phyloP scores from a whole-genome alignment of 2,329 filamentous ascomycete genomes.

The Talaromyces sp. region DNA sequence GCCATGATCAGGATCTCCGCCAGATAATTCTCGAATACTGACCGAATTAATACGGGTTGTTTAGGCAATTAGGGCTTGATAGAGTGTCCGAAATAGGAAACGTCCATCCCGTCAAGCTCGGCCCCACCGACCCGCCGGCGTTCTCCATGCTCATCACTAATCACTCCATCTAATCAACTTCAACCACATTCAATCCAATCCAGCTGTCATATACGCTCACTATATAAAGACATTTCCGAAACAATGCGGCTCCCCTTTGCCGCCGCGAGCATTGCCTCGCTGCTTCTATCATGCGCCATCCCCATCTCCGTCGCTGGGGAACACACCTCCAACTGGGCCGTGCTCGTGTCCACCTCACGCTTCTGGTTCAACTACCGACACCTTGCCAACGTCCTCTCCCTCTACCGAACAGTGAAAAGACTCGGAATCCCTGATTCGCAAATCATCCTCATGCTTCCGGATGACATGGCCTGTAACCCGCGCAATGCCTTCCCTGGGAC shows the following conservation, averaged over 20 bases:
- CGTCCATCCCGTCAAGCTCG: neutral
- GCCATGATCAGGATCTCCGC: no score
- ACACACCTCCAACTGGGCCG: conserved; percentile 98
- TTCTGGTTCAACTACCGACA: conserved; percentile 99
- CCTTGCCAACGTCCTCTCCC: conserved; percentile 92
- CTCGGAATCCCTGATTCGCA: conserved; percentile 97
- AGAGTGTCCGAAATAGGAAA: neutral
- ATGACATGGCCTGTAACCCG: conserved; percentile 99
- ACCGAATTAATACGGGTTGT: neutral
- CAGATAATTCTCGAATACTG: neutral
- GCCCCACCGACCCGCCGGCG: neutral
- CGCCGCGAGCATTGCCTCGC: conserved; percentile 16
- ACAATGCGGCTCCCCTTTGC: conserved; percentile 6
- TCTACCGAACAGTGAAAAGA: conserved; percentile 97
- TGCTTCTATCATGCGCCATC: conserved; percentile 28
- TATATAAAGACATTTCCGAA: neutral
- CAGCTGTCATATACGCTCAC: neutral
- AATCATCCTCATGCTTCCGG: conserved; percentile 99
- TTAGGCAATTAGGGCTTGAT: conserved; percentile 6
- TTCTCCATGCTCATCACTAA: neutral
- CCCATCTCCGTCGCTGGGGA: conserved; percentile 27
- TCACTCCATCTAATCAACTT: neutral
- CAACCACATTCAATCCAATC: neutral
- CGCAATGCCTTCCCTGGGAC: conserved; percentile 97
- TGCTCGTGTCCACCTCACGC: conserved; percentile 94